Percentiles rank a stretch among this genome's conserved stretches.
Evolutionary conservation across 345 rosid genomes (phyloP).

Genomic region (Viola odorata): DNA sequence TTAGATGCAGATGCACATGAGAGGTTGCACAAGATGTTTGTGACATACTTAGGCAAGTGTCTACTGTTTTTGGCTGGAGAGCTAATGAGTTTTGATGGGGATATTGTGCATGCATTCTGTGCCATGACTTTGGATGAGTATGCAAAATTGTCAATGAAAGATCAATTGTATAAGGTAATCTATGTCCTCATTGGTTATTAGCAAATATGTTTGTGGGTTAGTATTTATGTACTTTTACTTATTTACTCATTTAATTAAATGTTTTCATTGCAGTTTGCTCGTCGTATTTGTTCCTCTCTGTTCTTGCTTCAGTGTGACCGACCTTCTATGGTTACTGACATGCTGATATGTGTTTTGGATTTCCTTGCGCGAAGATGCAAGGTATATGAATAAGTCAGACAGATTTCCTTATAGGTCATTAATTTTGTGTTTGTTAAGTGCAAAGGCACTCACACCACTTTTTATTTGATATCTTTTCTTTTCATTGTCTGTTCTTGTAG

Average conservation of each 20-base stretch:
- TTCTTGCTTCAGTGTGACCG: conserved; percentile 34
- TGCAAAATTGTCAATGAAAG: conserved; percentile 46
- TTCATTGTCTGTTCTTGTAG: neutral
- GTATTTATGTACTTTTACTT: conserved; percentile 7
- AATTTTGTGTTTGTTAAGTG: neutral
- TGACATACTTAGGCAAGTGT: conserved; percentile 47
- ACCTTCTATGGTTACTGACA: conserved; percentile 29
- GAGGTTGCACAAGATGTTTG: conserved; percentile 49
- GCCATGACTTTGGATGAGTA: conserved; percentile 41
- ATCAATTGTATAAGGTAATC: conserved; percentile 62
- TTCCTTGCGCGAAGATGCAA: conserved; percentile 39
- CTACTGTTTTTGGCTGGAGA: conserved; percentile 47
- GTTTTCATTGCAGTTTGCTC: conserved; percentile 49
- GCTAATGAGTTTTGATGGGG: conserved; percentile 37
- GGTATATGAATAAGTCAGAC: conserved; percentile 36
- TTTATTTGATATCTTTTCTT: neutral
- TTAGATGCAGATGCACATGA: conserved; percentile 56
- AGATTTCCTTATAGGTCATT: neutral
- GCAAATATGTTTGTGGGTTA: neutral
- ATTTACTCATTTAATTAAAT: conserved; percentile 3
- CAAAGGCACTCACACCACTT: neutral
- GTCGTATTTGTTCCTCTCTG: conserved; percentile 51
- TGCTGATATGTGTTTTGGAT: conserved; percentile 35
- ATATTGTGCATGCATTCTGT: conserved; percentile 39
- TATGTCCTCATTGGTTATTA: neutral